Percentiles rank a stretch among this genome's conserved stretches.
Conservation (phyloP, 179 eudicot genomes). For the Spinacia oleracea region DNA sequence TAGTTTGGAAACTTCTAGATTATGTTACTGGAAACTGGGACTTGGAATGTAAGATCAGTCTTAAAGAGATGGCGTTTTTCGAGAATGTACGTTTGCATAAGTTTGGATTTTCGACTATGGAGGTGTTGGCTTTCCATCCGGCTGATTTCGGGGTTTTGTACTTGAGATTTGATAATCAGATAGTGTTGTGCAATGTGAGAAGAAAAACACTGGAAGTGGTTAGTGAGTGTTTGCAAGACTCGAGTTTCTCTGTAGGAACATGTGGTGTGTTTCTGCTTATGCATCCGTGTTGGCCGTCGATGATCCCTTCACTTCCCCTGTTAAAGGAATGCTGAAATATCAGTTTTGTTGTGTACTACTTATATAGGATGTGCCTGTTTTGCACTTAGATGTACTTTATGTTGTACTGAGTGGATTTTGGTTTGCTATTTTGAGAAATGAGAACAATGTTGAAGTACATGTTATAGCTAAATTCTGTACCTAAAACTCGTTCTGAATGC, state of each 20-base stretch:
- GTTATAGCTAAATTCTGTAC: background rate
- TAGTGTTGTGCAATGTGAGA: conserved; percentile 25
- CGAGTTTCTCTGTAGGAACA: conserved; percentile 29
- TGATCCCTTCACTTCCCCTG: conserved; percentile 13
- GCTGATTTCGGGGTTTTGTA: conserved; percentile 21
- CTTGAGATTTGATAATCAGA: conserved; percentile 25
- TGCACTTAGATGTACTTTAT: no score
- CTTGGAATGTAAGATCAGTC: conserved; percentile 21
- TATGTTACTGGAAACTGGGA: conserved; percentile 25
- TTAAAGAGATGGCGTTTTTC: conserved; percentile 25
- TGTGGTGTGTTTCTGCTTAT: conserved; percentile 26
- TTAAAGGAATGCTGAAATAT: no score
- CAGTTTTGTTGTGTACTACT: background rate
- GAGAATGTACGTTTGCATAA: background rate
- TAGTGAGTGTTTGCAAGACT: conserved; percentile 29
- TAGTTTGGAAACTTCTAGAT: conserved; percentile 28
- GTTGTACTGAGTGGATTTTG: background rate
- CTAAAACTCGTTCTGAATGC: background rate
- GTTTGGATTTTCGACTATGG: conserved; percentile 16
- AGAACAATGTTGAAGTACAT: background rate
- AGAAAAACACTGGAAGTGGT: conserved; percentile 19
- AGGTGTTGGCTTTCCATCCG: conserved; percentile 35
- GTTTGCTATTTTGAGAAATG: no score
- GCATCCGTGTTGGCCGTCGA: conserved; percentile 38
- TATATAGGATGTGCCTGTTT: background rate